These are phyloP conservation scores for Zymoseptoria passerinii DNA, from an alignment of 2,329 filamentous ascomycete genomes.

Conservation along the genomic window DNA sequence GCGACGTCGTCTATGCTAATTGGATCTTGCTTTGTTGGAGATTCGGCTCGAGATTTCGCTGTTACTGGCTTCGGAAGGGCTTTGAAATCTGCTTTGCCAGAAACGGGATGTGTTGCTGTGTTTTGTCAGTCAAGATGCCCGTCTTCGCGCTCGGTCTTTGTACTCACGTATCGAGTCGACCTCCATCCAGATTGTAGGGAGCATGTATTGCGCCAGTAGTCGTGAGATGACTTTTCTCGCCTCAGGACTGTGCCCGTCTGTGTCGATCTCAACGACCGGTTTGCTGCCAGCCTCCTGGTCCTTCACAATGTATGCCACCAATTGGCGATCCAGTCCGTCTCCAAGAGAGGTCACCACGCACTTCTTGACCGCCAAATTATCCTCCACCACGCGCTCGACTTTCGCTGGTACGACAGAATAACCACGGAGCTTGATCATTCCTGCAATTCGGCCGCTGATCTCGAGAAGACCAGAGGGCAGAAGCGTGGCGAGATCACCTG, in stretches of 20 bases:
- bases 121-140: not conserved
- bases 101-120: slow-evolving; percentile 61
- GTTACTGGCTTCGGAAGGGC: slow-evolving; percentile 55
- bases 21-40: slow-evolving; percentile 53
- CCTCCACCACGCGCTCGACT: slow-evolving; percentile 64
- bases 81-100: slow-evolving; percentile 69
- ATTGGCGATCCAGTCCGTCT: slow-evolving; percentile 64
- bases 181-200: slow-evolving; percentile 69
- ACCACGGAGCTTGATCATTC: slow-evolving; percentile 73
- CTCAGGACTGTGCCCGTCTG: slow-evolving; percentile 61
- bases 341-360: slow-evolving; percentile 67
- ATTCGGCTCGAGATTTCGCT: slow-evolving; percentile 51
- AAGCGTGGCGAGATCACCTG: slow-evolving; percentile 61
- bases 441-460: slow-evolving; percentile 66
- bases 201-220: slow-evolving; percentile 74
- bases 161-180: slow-evolving; percentile 51
- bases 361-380: slow-evolving; percentile 60
- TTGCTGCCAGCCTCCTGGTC: slow-evolving; percentile 54
- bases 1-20: slow-evolving; percentile 60
- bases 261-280: slow-evolving; percentile 57
- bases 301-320: slow-evolving; percentile 68
- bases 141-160: not conserved
- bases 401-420: slow-evolving; percentile 72
- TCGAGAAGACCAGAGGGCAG: slow-evolving; percentile 61
- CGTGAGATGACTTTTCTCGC: slow-evolving; percentile 57